Base-by-base conservation (phyloP, 2,329 filamentous ascomycete species). In the Neofusicoccum kwambonambiense region DNA sequence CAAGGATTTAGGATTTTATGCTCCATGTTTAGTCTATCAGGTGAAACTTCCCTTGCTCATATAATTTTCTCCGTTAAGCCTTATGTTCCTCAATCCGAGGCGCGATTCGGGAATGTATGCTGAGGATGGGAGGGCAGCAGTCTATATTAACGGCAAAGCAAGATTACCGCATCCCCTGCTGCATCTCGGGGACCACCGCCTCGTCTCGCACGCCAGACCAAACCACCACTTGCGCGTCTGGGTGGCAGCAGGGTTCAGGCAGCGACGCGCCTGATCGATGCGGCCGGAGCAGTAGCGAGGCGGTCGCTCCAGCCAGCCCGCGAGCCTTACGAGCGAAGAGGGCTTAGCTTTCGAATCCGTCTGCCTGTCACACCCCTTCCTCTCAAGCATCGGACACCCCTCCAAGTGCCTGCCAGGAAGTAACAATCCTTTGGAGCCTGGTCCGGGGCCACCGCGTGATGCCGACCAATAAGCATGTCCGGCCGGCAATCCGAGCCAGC, bases 101-200 rank as follows among this genome's bases (percentile, higher is more conserved):
- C 11, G 42, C n/a, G 15, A n/a, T 47, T 22, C 56, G 42, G n/a
- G 42, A 47, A 19, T 3, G 34, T 31, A 13, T n/a, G 41, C 17
- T 45, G 56, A 41, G 22, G 56, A 17, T n/a, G 56, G 15, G 17
- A 47, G 41, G 56, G 56, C 54, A 47, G 41, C 22, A 45, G 42
- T 57, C 22, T 47, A 47, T 37, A 60, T 44, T 47, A 45, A 45
- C 54, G 39, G 54, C 54, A 45, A 58, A 58, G 54, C 56, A 60
- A 60, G 56, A 60, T 60, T 47, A 31, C 56, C 56, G 56, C 56
- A 6, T 19, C 8, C 42, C 56, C 42, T 60, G 42, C 41, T 60
- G 41, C 56, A 60, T 60, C 56, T 60, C 54, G 54, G 54, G 42
- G 42, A 47, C 56, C 41, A 60, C 56, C 56, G 34, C 13, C 34